Base-by-base conservation (phyloP, 192 early-diverging fungal genomes). In the Pilobolus umbonatus region DNA sequence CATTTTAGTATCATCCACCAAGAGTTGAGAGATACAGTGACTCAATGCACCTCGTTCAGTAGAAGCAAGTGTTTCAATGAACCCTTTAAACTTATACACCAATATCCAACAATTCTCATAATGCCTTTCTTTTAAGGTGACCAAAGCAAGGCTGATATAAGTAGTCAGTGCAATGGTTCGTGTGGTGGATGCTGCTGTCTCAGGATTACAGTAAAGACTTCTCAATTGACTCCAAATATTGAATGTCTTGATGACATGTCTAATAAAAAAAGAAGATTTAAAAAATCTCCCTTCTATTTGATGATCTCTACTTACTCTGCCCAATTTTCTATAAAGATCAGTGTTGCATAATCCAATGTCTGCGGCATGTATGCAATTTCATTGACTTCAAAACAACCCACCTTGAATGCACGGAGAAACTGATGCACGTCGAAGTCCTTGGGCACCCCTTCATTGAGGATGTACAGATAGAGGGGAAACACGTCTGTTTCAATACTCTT, bases 101-200 rank as follows among this genome's bases (percentile, higher is more conserved):
- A 69, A 40, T 2, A 43, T 42, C 68, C 73, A 75, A 11, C 65
- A 60, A 51, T 64, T 65, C 14, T 74, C 72, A 58, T 66, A 74
- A 19, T 70, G 59, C 11, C 61, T 43, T 31, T 66, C 59, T 28
- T 64, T 58, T 19, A 67, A 25, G 1, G 62, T 55, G 8, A 66
- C 39, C 28, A 74, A 19, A 28, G 57, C 53, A 8, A 62, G 42
- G 14, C 69, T 50, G 4, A 69, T 35, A 39, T 62, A 69, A 4
- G 62, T 48, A 19, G 62, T 56, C 19, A 74, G 28, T 29, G 55
- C 44, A 28, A 74, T 64, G 22, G 69, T 19, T 24, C 35, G 35
- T 14, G 52, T 28, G 24, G 42, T 57, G 22, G 44, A 22, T n/a
- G 39, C 40, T 22, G 39, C 42, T 4, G 36, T 57, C 24, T 40